Conservation (phyloP, 257 asterid species). For the Solanum corneliomulleri region DNA sequence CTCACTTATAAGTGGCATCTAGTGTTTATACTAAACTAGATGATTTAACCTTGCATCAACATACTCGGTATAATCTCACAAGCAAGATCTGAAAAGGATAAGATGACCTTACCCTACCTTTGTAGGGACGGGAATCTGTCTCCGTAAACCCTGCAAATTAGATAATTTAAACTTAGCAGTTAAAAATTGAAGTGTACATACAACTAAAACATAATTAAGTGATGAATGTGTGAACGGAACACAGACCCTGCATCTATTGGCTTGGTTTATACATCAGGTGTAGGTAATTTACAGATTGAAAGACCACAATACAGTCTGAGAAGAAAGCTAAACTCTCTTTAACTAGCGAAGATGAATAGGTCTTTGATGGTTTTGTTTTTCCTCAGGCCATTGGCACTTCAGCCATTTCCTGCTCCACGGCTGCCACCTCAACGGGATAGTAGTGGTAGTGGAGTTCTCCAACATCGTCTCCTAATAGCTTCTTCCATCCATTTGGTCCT, state of each 20-base stretch:
- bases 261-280: background rate
- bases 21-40: background rate
- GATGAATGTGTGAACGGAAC: background rate
- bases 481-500: conserved; percentile 81
- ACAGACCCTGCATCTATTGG: background rate
- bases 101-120: background rate
- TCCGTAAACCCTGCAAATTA: background rate
- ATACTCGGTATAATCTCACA: background rate
- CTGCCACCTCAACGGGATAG: conserved; percentile 52
- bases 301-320: background rate
- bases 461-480: conserved; percentile 82
- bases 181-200: background rate
- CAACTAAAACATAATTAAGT: background rate
- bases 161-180: background rate
- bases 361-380: background rate
- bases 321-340: background rate
- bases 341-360: background rate
- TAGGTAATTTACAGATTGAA: background rate
- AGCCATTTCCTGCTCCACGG: conserved; percentile 73
- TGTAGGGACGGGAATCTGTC: too few relatives aligned
- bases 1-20: background rate
- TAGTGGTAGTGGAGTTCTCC: conserved; percentile 77
- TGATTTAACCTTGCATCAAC: background rate
- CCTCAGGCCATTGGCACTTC: conserved; percentile 45
- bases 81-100: background rate